Conservation (phyloP, 139 green algal species). For the Deuterostichococcus epilithicus region DNA sequence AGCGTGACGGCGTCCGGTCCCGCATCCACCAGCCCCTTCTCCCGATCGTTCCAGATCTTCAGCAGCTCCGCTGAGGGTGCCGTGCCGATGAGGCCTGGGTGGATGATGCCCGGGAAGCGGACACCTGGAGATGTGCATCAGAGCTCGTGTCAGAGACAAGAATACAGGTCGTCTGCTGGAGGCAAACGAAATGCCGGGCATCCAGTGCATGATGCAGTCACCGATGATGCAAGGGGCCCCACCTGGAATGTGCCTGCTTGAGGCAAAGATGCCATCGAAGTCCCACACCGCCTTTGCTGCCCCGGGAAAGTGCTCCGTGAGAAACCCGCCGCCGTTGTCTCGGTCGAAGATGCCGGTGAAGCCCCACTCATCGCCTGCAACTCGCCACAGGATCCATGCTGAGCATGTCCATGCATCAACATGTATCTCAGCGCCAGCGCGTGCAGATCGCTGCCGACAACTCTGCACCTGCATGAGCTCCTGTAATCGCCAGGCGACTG, state of each 20-base stretch:
- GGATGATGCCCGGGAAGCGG: conserved; percentile 49
- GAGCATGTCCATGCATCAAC: neutral
- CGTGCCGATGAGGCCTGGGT: conserved; percentile 66
- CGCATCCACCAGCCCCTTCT: conserved; percentile 47
- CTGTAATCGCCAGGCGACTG: too few species aligned
- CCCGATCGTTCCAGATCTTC: conserved; percentile 70
- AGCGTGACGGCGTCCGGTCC: conserved; percentile 40
- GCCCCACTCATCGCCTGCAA: conserved; percentile 58
- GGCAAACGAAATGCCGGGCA: too few species aligned
- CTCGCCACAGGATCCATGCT: neutral
- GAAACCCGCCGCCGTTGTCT: conserved; percentile 72
- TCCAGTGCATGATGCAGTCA: too few species aligned
- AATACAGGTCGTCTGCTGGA: neutral
- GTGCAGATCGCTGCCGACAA: too few species aligned
- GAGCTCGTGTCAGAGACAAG: neutral
- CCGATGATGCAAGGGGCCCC: neutral
- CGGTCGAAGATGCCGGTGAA: conserved; percentile 74
- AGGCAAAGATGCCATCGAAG: conserved; percentile 67
- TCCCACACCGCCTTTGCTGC: conserved; percentile 71
- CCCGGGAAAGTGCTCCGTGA: conserved; percentile 73
- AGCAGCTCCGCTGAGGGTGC: conserved; percentile 68
- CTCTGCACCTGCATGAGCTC: too few species aligned
- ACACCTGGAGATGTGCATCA: conserved; percentile 11
- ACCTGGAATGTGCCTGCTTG: conserved; percentile 65
- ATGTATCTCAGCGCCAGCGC: neutral